A percentile compares a stretch with the other conserved stretches of the same genome.
Evolutionary conservation across 2,329 filamentous ascomycete species (phyloP).

Genomic region (Colletotrichum sp.): DNA sequence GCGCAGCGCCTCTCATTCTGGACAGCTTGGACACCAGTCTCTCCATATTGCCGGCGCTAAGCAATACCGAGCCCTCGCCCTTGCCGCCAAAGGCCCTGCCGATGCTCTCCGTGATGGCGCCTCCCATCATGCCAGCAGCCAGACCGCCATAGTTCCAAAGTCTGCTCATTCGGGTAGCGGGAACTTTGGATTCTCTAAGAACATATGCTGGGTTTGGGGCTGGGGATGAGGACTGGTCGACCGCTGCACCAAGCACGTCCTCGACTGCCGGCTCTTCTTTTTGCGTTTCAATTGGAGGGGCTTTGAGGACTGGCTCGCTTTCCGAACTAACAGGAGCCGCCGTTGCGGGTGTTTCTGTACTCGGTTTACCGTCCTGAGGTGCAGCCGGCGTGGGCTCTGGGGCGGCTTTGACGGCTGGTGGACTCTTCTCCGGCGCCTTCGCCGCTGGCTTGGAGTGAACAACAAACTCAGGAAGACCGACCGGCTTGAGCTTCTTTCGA

Average conservation of each 20-base stretch:
- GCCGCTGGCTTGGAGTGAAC: neutral
- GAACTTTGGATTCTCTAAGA: constrained; percentile 88
- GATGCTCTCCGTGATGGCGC: constrained; percentile 84
- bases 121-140: constrained; percentile 93
- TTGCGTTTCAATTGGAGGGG: neutral
- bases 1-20: constrained; percentile 93
- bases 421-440: neutral
- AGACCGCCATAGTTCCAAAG: constrained; percentile 95
- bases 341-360: neutral
- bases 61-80: constrained; percentile 76
- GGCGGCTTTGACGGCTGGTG: neutral
- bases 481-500: constrained; percentile 14
- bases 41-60: constrained; percentile 91
- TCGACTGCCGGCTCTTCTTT: neutral
- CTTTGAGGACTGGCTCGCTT: neutral
- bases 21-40: constrained; percentile 91
- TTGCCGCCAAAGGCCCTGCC: constrained; percentile 77
- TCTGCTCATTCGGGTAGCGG: constrained; percentile 83
- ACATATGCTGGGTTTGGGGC: constrained; percentile 46
- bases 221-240: neutral
- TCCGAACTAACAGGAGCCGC: neutral
- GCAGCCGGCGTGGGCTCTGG: neutral
- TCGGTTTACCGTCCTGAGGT: neutral
- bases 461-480: constrained; percentile 27
- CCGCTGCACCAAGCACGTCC: neutral